Percentiles rank a stretch among this genome's conserved stretches.
phyloP scores from a whole-genome alignment of 2,329 filamentous ascomycete genomes.

The Endoconidiophora laricicola region DNA sequence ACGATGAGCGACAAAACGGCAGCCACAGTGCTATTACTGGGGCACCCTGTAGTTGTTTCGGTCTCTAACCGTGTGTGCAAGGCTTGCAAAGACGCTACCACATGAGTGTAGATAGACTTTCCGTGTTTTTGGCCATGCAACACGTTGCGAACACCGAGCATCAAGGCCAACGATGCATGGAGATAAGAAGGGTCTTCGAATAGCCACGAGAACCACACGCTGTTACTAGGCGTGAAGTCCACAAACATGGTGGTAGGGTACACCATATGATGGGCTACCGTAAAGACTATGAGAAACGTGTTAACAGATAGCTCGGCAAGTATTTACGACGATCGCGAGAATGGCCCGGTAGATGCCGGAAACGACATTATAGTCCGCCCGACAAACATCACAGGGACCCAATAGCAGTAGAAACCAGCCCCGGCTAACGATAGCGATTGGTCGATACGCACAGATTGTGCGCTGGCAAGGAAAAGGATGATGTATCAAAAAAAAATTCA shows the following conservation, averaged over 20 bases:
- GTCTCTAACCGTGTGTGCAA: slow-evolving; percentile 7
- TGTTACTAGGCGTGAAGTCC: slow-evolving; percentile 9
- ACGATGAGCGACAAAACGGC: slow-evolving; percentile 11
- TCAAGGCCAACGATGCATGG: slow-evolving; percentile 10
- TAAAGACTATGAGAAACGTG: slow-evolving; percentile 6
- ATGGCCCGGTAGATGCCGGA: background rate
- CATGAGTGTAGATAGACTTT: slow-evolving; percentile 4
- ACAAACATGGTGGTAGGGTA: slow-evolving; percentile 12
- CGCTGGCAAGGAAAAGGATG: background rate
- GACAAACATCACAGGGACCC: too few relatives aligned
- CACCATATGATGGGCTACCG: slow-evolving; percentile 11
- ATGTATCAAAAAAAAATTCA: too few relatives aligned
- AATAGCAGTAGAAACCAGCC: too few relatives aligned
- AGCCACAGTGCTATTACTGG: slow-evolving; percentile 10
- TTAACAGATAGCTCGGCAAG: background rate
- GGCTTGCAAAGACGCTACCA: slow-evolving; percentile 9
- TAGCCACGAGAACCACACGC: slow-evolving; percentile 10
- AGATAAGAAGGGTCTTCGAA: slow-evolving; percentile 10
- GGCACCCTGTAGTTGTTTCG: background rate
- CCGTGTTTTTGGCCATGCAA: slow-evolving; percentile 10
- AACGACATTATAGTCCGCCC: background rate
- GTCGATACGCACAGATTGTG: background rate
- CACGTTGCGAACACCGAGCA: slow-evolving; percentile 12
- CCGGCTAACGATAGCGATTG: too few relatives aligned
- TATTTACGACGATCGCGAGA: background rate